Evolutionary conservation across 169 alveolate species (phyloP).

Genomic region (Plasmodium ovale): DNA sequence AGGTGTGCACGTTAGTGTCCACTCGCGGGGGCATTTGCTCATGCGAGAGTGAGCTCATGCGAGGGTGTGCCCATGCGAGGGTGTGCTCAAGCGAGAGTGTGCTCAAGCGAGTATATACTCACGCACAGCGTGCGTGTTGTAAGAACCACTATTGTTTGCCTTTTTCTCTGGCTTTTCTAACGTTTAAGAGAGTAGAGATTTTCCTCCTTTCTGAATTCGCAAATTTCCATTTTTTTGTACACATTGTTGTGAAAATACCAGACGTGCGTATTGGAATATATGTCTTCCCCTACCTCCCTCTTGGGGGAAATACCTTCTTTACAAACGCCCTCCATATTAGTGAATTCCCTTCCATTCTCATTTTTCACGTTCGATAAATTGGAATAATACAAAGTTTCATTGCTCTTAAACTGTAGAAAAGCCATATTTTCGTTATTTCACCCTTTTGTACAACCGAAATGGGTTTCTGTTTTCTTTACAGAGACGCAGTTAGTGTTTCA

Average conservation of each 20-base stretch:
- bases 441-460: not conserved
- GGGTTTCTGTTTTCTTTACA: not conserved
- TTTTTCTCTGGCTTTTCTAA: constrained; percentile 10
- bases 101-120: no score
- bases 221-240: constrained; percentile 65
- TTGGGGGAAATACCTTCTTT: not conserved
- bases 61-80: no score
- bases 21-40: no score
- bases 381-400: constrained; percentile 48
- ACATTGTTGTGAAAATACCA: constrained; percentile 56
- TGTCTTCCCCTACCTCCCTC: constrained; percentile 7
- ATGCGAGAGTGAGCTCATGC: no score
- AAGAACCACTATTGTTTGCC: not conserved
- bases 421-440: constrained; percentile 12
- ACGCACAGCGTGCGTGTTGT: no score
- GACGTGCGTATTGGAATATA: constrained; percentile 44
- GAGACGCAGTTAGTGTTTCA: no score
- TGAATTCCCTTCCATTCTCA: constrained; percentile 2
- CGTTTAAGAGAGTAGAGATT: constrained; percentile 38
- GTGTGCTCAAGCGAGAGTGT: no score
- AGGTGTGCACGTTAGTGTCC: no score
- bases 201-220: constrained; percentile 13
- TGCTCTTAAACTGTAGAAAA: constrained; percentile 45
- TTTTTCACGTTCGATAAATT: constrained; percentile 38
- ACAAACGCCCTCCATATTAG: not conserved